Base-by-base conservation (phyloP, 1,284 basidiomycete genomes). In the Cutaneotrichosporon daszewskae region DNA sequence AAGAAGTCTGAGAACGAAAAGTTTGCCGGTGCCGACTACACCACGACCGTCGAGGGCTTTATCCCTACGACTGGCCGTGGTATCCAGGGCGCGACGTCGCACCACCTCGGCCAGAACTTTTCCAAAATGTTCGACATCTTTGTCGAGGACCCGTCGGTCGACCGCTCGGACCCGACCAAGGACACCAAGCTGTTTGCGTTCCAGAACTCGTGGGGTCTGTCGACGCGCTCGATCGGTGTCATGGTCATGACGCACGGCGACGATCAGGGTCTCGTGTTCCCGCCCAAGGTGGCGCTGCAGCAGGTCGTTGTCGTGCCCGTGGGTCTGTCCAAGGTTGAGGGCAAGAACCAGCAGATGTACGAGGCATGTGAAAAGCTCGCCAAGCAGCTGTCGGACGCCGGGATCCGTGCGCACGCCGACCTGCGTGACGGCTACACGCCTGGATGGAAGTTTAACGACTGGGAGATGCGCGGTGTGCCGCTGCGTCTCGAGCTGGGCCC, bases 241-340 rank as follows among this genome's bases (percentile, higher is more conserved):
- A 96, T 96, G 91, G 92, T 97, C 63, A 99, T 99, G 94, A 83
- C 90, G 10, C 95, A 99, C 68, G 94, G 94, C 40, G 95, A 99
- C 72, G 89, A 99, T 71, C 88, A 96, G 66, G 94, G 94, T 34
- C 74, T 99, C 52, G 92, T 98, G 12, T 81, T 97, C 53, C 95
- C 94, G 24, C 94, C 94, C 43, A 79, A 89, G 20, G 94, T 98
- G 18, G 89, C 94, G n/a, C 81, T 80, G 54, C 72, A 94, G 19
- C 94, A 99, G 74, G 91, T 83, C 39, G 79, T 95, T 37, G 75
- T 99, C 55, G 84, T 99, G 34, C 95, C 95, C 12, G 91, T 88
- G 57, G 94, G 94, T 43, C 81, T 84, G 37, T 79, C 75, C n/a
- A 77, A 82, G 59, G 72, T 70, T 42, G 71, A 73, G 39, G 64